Evolutionary conservation across 2,329 filamentous ascomycete genomes (phyloP).

Genomic region (Cryoendolithus antarcticus): DNA sequence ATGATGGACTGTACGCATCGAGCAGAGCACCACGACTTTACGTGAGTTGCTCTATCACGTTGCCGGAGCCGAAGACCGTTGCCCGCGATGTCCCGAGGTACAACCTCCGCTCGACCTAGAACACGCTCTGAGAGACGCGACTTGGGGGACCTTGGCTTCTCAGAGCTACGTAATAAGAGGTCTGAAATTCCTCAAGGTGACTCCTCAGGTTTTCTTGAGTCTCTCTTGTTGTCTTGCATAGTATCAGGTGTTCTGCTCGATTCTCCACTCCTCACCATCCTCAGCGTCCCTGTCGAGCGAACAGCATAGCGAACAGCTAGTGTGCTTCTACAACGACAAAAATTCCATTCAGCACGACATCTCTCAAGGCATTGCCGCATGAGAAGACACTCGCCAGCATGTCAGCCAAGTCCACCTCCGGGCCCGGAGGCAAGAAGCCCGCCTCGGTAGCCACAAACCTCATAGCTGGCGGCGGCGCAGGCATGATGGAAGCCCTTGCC

Average conservation of each 20-base stretch:
- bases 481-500: slow-evolving; percentile 97
- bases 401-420: slow-evolving; percentile 47
- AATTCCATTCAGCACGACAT: not conserved
- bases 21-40: too few relatives aligned
- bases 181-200: too few relatives aligned
- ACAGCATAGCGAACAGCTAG: not conserved
- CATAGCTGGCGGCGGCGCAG: slow-evolving; percentile 89
- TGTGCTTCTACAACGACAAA: not conserved
- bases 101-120: slow-evolving; percentile 19
- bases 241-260: slow-evolving; percentile 2
- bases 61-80: not conserved
- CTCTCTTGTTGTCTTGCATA: too few relatives aligned
- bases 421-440: slow-evolving; percentile 55
- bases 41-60: too few relatives aligned
- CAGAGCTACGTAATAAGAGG: slow-evolving; percentile 14
- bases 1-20: too few relatives aligned
- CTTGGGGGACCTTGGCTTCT: slow-evolving; percentile 8
- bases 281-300: not conserved
- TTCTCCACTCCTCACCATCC: not conserved
- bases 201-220: too few relatives aligned
- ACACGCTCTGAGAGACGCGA: slow-evolving; percentile 11
- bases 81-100: slow-evolving; percentile 15
- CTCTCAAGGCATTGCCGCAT: too few relatives aligned
- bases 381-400: slow-evolving; percentile 27
- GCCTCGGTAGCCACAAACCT: slow-evolving; percentile 81